Percentiles rank a stretch among this genome's conserved stretches.
phyloP scores from a whole-genome alignment of 129 eudicot genomes.

The Lonicera japonica region DNA sequence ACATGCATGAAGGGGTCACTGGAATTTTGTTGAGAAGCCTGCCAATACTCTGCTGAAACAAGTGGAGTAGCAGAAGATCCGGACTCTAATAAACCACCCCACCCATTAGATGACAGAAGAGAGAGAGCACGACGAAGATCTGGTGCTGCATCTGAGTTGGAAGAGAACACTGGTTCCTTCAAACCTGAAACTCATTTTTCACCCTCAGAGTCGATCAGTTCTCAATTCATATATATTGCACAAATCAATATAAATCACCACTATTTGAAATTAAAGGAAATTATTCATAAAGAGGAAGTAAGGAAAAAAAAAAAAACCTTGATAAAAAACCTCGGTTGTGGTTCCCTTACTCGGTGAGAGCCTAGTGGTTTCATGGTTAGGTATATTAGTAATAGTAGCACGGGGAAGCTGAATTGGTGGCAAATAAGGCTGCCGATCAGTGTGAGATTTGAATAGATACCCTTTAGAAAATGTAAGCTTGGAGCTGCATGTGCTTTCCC shows the following conservation, averaged over 20 bases:
- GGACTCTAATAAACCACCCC: conserved; percentile 45
- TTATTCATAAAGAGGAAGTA: background rate
- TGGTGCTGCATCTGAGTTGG: conserved; percentile 48
- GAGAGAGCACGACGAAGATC: conserved; percentile 92
- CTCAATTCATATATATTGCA: too few relatives aligned
- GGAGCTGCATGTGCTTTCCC: conserved; percentile 40
- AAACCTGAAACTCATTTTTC: conserved; percentile 33
- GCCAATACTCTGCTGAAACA: conserved; percentile 52
- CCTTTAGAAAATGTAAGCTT: conserved; percentile 35
- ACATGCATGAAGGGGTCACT: conserved; percentile 19
- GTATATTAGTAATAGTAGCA: conserved; percentile 23
- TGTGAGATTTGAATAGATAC: conserved; percentile 25
- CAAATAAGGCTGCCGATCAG: conserved; percentile 27
- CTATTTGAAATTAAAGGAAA: background rate
- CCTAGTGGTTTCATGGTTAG: conserved; percentile 29
- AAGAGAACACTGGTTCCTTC: conserved; percentile 37
- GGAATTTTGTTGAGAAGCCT: conserved; percentile 29
- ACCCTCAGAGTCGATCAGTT: background rate
- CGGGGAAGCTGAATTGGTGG: conserved; percentile 30
- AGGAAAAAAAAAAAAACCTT: conserved; percentile 38
- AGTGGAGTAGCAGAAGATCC: conserved; percentile 34
- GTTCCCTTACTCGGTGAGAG: conserved; percentile 40
- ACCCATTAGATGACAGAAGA: conserved; percentile 91
- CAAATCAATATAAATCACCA: background rate
- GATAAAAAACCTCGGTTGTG: conserved; percentile 36